Evolutionary conservation across 2,329 filamentous ascomycete species (phyloP).

Genomic region (Pseudogymnoascus sp.): DNA sequence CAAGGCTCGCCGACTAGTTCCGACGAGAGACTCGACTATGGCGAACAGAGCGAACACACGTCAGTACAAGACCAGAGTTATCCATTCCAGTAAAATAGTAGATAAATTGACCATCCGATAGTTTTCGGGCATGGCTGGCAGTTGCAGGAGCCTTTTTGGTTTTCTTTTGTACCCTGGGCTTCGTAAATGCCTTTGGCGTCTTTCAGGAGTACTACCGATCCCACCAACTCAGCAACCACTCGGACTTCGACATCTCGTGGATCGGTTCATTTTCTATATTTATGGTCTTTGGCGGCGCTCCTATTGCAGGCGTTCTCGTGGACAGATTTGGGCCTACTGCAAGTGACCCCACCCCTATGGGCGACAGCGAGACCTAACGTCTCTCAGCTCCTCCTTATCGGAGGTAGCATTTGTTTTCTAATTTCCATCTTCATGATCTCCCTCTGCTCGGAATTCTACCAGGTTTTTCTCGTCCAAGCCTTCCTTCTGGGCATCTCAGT

Average conservation of each 20-base stretch:
- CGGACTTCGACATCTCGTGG: conserved; percentile 28
- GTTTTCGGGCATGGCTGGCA: conserved; percentile 10
- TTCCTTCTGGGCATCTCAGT: conserved; percentile 17
- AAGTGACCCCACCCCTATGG: not conserved
- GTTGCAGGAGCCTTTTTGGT: conserved; percentile 15
- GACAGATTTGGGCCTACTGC: conserved; percentile 27
- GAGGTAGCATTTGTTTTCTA: conserved; percentile 11
- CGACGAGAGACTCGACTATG: not conserved
- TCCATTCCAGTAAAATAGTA: not conserved
- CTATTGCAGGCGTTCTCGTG: conserved; percentile 24
- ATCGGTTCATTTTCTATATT: conserved; percentile 29
- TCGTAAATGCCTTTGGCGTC: conserved; percentile 29
- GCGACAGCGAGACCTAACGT: not conserved
- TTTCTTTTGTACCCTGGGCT: conserved; percentile 27
- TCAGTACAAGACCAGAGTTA: not conserved
- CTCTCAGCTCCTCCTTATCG: not conserved
- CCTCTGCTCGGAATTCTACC: conserved; percentile 26
- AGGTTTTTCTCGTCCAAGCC: conserved; percentile 27
- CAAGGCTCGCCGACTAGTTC: not conserved
- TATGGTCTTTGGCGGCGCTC: conserved; percentile 18
- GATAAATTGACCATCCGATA: not conserved
- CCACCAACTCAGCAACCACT: conserved; percentile 17
- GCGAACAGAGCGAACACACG: not conserved
- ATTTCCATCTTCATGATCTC: conserved; percentile 26
- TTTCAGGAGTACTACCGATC: conserved; percentile 28